Base-by-base conservation (phyloP, 257 asterid species). In the Lantana camara region DNA sequence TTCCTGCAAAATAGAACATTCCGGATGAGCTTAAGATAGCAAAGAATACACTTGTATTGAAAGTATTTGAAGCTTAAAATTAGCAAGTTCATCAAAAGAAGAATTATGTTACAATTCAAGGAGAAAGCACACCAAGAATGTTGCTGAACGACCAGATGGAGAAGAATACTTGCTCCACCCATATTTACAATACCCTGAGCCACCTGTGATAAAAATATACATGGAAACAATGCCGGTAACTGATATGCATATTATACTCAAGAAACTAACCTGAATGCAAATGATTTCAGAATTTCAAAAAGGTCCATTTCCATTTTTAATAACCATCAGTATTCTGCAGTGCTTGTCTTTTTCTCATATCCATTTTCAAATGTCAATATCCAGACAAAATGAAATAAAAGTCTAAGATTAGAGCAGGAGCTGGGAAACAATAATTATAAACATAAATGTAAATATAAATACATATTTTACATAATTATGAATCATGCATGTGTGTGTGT, bases 101-200 rank as follows among this genome's bases (percentile, higher is more conserved):
- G 56, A 40, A 30, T 23, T 20, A 48, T 38, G 60, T 58, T 50
- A 47, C 19, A 55, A 63, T 27, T 47, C 56, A 72, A 27, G 63
- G 46, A 53, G 27, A 67, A 73, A 73, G 50, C 88, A 77, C 69
- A 85, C 97, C 90, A 94, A 71, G 79, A 94, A 94, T 41, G 99
- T 94, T 37, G 99, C 96, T 47, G 99, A 87, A 59, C 89, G 75
- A 69, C 99, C 99, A 0, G 99, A 94, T 55, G 99, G 99, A 82
- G 93, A 77, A 49, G 68, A 54, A 62, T 90, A 90, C 82, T 94
- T 94, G 81, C 96, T 94, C 97, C 97, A 94, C 55, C 99, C 99
- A 75, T 79, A 94, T 76, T 94, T 94, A 80, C 96, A 85, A 69
- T 94, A 94, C 52, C 99, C 99, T 2, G 99, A 94, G 56, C 99